phyloP scores from a whole-genome alignment of 495 filamentous ascomycete genomes.

The Penicillium crystallinum region DNA sequence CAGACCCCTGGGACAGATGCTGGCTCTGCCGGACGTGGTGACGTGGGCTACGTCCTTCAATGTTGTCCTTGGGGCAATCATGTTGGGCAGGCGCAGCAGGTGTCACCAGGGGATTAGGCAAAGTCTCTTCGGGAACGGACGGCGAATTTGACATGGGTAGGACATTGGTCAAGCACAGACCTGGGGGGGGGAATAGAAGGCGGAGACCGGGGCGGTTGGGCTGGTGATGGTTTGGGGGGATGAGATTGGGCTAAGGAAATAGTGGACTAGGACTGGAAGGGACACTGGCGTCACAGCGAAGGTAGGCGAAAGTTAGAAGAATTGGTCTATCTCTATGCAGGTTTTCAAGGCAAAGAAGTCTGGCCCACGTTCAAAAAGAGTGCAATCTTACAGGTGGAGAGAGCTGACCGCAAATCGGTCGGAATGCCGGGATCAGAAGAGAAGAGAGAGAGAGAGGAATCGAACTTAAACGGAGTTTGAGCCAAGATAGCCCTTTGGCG shows the following conservation, averaged over 20 bases:
- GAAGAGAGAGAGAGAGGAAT: background rate
- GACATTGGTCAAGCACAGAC: conserved; percentile 47
- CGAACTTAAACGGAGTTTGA: conserved; percentile 4
- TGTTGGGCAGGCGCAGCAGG: conserved; percentile 42
- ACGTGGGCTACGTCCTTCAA: conserved; percentile 37
- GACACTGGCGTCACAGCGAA: background rate
- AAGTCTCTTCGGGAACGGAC: conserved; percentile 44
- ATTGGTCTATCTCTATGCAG: conserved; percentile 15
- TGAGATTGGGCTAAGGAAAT: conserved; percentile 13
- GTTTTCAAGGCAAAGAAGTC: conserved; percentile 1
- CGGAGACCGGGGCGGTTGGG: conserved; percentile 12
- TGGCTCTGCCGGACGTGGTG: conserved; percentile 34
- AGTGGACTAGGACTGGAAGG: background rate
- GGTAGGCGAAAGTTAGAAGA: conserved; percentile 13
- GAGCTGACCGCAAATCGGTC: conserved; percentile 15
- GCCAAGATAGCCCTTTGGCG: conserved; percentile 4
- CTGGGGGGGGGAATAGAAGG: conserved; percentile 30
- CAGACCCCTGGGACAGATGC: conserved; percentile 29
- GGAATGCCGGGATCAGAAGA: conserved; percentile 6
- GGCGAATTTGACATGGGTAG: conserved; percentile 52
- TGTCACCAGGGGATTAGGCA: conserved; percentile 48
- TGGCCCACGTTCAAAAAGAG: conserved; percentile 31
- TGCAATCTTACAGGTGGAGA: conserved; percentile 35
- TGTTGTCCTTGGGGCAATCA: conserved; percentile 40
- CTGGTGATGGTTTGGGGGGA: background rate